phyloP scores from a whole-genome alignment of 345 rosid species.

The Populus euphratica region DNA sequence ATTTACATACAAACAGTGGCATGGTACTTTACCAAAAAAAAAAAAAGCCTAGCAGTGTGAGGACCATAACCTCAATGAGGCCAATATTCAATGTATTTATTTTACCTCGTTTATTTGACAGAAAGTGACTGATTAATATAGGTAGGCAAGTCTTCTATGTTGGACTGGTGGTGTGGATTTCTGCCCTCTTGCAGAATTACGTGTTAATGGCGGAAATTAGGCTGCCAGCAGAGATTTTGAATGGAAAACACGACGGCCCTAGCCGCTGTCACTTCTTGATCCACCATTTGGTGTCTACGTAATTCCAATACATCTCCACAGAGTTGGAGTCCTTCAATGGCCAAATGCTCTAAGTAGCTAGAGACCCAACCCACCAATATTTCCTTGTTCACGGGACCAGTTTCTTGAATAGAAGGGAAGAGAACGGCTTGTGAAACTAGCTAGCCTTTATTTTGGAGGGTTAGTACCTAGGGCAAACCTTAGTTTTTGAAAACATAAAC shows the following conservation, averaged over 20 bases:
- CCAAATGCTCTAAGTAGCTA: neutral
- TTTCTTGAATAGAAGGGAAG: neutral
- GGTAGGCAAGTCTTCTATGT: neutral
- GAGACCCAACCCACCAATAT: neutral
- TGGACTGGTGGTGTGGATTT: neutral
- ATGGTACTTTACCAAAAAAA: too few species aligned
- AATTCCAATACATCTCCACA: neutral
- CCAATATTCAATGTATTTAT: neutral
- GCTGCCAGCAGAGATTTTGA: neutral
- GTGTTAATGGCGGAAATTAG: neutral
- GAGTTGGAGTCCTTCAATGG: too few species aligned
- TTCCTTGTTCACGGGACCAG: neutral
- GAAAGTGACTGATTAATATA: neutral
- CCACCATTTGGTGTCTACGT: neutral
- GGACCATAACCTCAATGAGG: neutral
- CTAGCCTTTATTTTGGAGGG: neutral
- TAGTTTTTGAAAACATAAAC: neutral
- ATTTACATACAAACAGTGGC: neutral
- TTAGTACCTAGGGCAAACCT: neutral
- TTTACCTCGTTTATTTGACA: neutral
- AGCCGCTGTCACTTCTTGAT: neutral
- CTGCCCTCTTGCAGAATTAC: neutral
- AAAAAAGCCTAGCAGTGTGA: neutral
- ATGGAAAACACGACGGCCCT: neutral
- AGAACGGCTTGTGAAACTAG: neutral